Conservation (phyloP, 208 protist species). For the Naegleria fowleri region DNA sequence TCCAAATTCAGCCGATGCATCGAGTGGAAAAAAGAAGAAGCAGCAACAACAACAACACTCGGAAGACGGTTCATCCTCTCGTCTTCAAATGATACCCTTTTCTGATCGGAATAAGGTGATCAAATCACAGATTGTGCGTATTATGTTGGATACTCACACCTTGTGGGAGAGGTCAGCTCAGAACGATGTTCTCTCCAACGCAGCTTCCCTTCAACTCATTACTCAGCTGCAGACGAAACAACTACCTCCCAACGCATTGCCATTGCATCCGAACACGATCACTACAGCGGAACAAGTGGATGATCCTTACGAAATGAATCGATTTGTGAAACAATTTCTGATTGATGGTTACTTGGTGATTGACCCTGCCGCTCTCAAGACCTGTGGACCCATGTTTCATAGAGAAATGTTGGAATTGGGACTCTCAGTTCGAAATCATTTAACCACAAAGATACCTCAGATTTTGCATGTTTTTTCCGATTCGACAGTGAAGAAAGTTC, state of each 20-base stretch:
- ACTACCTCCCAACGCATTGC: neutral
- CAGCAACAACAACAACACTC: too few species aligned
- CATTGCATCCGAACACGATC: neutral
- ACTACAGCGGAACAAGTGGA: neutral
- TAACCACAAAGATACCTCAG: neutral
- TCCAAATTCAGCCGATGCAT: too few species aligned
- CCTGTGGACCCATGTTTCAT: neutral
- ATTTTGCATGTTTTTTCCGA: neutral
- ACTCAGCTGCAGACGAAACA: neutral
- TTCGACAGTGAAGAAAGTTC: neutral
- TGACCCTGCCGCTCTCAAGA: neutral
- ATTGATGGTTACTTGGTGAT: constrained; percentile 23
- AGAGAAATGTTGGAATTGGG: neutral
- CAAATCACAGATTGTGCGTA: neutral
- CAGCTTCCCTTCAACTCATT: neutral
- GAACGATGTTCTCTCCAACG: neutral
- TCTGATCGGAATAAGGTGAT: neutral
- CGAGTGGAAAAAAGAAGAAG: too few species aligned
- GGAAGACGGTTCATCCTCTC: too few species aligned
- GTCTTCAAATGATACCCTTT: neutral
- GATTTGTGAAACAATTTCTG: constrained; percentile 17
- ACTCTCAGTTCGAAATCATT: neutral
- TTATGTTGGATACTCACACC: neutral
- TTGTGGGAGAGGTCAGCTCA: neutral
- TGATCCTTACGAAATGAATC: neutral